Percentiles rank a stretch among this genome's conserved stretches.
phyloP scores from a whole-genome alignment of 2,329 filamentous ascomycete species.

The Aureobasidium sp. region DNA sequence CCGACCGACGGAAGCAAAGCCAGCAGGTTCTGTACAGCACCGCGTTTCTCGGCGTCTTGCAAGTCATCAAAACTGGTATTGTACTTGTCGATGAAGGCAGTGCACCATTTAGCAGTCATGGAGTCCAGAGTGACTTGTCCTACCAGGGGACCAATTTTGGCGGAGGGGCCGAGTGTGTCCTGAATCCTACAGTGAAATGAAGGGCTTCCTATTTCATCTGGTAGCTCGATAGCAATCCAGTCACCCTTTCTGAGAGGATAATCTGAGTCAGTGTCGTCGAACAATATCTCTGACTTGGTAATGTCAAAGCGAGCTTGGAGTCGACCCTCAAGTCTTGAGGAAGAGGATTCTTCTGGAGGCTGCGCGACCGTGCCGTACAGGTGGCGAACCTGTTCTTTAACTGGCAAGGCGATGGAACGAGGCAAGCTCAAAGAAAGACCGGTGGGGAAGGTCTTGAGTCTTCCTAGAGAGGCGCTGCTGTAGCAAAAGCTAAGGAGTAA shows the following conservation, averaged over 20 bases:
- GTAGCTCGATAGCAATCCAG: constrained; percentile 39
- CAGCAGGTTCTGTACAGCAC: constrained; percentile 44
- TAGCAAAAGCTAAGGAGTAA: constrained; percentile 79
- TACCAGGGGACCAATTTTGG: constrained; percentile 20
- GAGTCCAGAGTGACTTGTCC: not conserved
- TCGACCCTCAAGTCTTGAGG: not conserved
- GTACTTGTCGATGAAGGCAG: constrained; percentile 37
- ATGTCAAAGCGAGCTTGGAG: not conserved
- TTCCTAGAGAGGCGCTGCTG: constrained; percentile 36
- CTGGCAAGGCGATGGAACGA: constrained; percentile 13
- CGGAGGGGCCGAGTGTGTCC: constrained; percentile 37
- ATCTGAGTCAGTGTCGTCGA: not conserved
- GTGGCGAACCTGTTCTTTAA: not conserved
- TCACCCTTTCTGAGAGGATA: constrained; percentile 38
- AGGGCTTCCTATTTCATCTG: constrained; percentile 7
- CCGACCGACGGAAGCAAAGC: constrained; percentile 53
- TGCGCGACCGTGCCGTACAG: too few relatives aligned
- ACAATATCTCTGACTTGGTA: not conserved
- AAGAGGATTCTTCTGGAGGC: not conserved
- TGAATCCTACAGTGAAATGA: constrained; percentile 42
- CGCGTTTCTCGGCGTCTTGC: constrained; percentile 34
- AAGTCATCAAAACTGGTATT: constrained; percentile 51
- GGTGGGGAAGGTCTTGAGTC: constrained; percentile 46
- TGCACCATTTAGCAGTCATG: constrained; percentile 19
- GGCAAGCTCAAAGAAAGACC: constrained; percentile 50